Evolutionary conservation across 2,329 filamentous ascomycete species (phyloP), one percentile per base, ranked within the genome.

Genomic region (Colletotrichum karsti): DNA sequence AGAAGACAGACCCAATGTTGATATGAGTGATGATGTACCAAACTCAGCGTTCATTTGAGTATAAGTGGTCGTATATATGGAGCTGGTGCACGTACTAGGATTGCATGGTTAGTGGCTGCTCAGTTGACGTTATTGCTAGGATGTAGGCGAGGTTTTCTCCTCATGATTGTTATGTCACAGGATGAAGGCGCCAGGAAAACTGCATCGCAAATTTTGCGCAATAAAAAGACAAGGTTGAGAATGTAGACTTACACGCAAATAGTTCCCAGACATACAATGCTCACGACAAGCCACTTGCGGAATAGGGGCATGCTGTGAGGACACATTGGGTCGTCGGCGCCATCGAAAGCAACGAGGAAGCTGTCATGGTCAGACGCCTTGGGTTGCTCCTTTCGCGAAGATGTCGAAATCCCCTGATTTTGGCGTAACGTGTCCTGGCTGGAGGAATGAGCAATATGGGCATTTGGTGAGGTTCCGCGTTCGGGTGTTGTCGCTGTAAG

Each of bases 11-110:
- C 95, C 95, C 7, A 97, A 79, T 3, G 93, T 94, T 15, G 92
- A 93, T 24, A 96, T 86, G 51, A 93, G 83, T 63, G 88, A 86
- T 0, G 92, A 92, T 72, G 88, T 87, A 69, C 88, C 81, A 73
- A 97, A 96, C 61, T 97, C 92, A 22, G 83, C 80, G 69, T 91
- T 88, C 79, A 97, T 88, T 78, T 95, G 92, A 9, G 74, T 77
- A 77, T 97, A 98, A 0, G 93, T 96, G 10, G 89, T 88, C 1
- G 94, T 95, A 78, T 97, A 97, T 73, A 97, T 89, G 9, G 94
- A 96, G 54, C 92, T 95, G 1, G 92, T 89, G 76, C 91, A 93
- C 10, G 94, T 97, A 54, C 92, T 94, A 72, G 24, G 28, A 5
- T 50, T 18, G 24, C 30, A 5, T 28, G 10, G 26, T 50, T 9